Percentiles rank a stretch among this genome's conserved stretches.
Conservation (phyloP, 257 asterid species). For the Plantago ovata region DNA sequence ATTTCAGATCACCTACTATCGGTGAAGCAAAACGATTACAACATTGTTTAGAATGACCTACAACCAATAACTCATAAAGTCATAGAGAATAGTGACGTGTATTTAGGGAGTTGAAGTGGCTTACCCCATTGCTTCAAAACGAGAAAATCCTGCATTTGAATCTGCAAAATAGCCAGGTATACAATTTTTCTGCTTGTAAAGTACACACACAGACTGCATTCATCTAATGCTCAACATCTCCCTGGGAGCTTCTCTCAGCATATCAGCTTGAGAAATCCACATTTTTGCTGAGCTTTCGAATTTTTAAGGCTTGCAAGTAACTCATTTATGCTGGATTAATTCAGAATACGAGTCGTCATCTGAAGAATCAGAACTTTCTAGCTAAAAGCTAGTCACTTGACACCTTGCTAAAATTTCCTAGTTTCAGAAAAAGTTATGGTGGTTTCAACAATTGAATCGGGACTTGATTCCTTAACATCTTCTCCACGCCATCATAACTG, state of each 20-base stretch:
- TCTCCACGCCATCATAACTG: too few species aligned
- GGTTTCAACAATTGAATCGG: too few species aligned
- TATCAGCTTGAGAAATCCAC: conserved; percentile 10
- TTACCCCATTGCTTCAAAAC: conserved; percentile 19
- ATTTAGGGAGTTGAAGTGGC: neutral
- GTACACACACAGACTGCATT: conserved; percentile 31
- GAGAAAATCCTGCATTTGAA: conserved; percentile 8
- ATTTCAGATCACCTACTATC: conserved; percentile 25
- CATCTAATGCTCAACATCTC: conserved; percentile 26
- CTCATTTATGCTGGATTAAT: too few species aligned
- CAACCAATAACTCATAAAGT: neutral
- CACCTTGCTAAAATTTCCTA: too few species aligned
- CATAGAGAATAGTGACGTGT: too few species aligned
- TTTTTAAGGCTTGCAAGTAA: neutral
- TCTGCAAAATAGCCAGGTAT: conserved; percentile 7
- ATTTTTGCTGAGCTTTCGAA: neutral
- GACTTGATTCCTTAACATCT: too few species aligned
- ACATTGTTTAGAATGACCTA: neutral
- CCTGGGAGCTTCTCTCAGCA: conserved; percentile 19
- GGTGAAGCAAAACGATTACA: conserved; percentile 16
- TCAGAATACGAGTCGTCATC: too few species aligned
- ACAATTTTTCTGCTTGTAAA: conserved; percentile 23
- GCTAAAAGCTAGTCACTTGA: too few species aligned
- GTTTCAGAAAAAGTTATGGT: too few species aligned
- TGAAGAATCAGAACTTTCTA: too few species aligned